Conservation (phyloP, 2,329 filamentous ascomycete species). For the Coniella vitis region DNA sequence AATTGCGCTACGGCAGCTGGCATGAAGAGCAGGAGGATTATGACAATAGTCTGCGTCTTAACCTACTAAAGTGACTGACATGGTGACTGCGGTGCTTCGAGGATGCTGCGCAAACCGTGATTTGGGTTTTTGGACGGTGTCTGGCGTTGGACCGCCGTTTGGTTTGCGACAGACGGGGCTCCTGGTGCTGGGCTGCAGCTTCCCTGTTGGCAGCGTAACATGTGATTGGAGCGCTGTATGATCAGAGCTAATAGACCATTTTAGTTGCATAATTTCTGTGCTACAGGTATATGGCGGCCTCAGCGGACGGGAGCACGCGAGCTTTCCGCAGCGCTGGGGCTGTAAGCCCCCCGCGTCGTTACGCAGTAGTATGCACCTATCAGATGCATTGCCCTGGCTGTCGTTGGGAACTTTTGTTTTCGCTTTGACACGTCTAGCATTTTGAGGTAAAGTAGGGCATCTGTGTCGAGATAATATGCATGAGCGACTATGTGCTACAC, state of each 20-base stretch:
- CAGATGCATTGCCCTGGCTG: too few species aligned
- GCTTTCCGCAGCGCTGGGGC: neutral
- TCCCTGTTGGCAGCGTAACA: neutral
- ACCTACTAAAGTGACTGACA: constrained; percentile 2
- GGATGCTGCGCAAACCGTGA: neutral
- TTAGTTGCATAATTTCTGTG: neutral
- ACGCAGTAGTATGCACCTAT: too few species aligned
- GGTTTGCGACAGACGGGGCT: neutral
- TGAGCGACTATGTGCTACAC: too few species aligned
- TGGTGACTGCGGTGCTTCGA: neutral
- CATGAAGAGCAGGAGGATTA: too few species aligned
- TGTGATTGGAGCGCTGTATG: neutral
- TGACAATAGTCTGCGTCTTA: neutral
- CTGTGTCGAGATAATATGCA: too few species aligned
- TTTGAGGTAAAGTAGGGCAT: too few species aligned
- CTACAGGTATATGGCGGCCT: neutral
- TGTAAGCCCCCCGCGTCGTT: neutral
- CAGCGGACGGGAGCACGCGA: constrained; percentile 1
- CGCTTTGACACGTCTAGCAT: too few species aligned
- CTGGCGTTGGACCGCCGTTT: too few species aligned
- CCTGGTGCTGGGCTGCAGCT: neutral
- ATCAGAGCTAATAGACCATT: neutral
- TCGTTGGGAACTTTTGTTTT: too few species aligned
- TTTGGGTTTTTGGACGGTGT: neutral
- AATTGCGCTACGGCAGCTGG: neutral